Conservation (phyloP, 2,329 filamentous ascomycete genomes). For the Paracamarosporium sp. region DNA sequence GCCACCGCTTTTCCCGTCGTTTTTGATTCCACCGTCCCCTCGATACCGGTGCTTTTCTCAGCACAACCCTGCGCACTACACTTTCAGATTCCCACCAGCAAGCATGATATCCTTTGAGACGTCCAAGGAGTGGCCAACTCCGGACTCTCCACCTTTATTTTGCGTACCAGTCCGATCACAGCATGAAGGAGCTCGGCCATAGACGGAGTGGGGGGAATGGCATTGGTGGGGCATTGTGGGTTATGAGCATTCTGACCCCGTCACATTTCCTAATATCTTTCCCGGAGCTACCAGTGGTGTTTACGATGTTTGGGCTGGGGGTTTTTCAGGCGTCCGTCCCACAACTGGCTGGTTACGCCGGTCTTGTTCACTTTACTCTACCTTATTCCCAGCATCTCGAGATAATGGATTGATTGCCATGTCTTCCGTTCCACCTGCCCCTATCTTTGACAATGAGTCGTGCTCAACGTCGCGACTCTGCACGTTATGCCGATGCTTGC, state of each 20-base stretch:
- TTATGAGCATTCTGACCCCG: neutral
- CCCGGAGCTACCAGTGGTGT: neutral
- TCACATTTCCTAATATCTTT: neutral
- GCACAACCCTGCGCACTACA: conserved; percentile 3
- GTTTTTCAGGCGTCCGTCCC: neutral
- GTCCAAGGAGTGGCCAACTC: neutral
- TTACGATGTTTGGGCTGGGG: neutral
- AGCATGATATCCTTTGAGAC: conserved; percentile 1
- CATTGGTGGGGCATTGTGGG: neutral
- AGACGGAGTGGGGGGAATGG: neutral
- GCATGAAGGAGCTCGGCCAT: neutral
- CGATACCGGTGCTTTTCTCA: conserved; percentile 8
- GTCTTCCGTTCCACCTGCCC: neutral
- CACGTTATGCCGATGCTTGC: neutral
- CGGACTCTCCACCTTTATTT: neutral
- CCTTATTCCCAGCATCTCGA: neutral
- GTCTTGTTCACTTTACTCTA: neutral
- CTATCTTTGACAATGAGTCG: neutral
- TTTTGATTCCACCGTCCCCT: neutral
- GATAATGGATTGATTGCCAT: neutral
- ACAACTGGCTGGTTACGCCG: neutral
- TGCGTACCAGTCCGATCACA: neutral
- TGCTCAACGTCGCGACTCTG: neutral
- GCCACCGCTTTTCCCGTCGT: neutral
- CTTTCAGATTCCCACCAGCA: conserved; percentile 3